Conservation (phyloP, 176 grass and related monocot genomes). For the Phoenix roebelenii region DNA sequence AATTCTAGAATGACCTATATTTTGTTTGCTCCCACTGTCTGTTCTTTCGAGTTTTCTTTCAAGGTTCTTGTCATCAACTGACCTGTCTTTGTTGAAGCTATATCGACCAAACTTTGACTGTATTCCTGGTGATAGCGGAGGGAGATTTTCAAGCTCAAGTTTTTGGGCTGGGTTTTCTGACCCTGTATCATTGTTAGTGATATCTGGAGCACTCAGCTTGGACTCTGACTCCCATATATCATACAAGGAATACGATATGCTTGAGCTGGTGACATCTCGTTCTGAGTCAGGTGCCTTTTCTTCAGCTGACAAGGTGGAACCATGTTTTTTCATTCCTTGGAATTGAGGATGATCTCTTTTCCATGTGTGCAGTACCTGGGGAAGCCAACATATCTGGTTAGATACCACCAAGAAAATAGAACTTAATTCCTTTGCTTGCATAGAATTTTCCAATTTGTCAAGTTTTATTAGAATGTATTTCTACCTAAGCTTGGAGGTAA, state of each 20-base stretch:
- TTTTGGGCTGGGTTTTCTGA: background rate
- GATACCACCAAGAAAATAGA: too few species aligned
- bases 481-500: too few species aligned
- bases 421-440: too few species aligned
- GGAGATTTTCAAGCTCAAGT: background rate
- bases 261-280: background rate
- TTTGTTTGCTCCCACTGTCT: background rate
- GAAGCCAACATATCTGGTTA: too few species aligned
- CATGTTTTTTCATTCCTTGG: background rate
- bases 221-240: background rate
- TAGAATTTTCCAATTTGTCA: too few species aligned
- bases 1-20: background rate
- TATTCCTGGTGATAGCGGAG: background rate
- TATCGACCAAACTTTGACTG: background rate
- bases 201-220: background rate
- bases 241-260: background rate
- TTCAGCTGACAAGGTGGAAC: background rate
- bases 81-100: background rate
- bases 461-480: too few species aligned
- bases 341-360: conserved; percentile 2
- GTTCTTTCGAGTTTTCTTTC: background rate
- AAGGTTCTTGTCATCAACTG: background rate
- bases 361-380: too few species aligned
- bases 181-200: background rate
- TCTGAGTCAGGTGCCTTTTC: background rate